These are phyloP conservation scores for Ceratobasidium sp. DNA, from an alignment of 1,284 basidiomycete genomes.

Conservation along the genomic window DNA sequence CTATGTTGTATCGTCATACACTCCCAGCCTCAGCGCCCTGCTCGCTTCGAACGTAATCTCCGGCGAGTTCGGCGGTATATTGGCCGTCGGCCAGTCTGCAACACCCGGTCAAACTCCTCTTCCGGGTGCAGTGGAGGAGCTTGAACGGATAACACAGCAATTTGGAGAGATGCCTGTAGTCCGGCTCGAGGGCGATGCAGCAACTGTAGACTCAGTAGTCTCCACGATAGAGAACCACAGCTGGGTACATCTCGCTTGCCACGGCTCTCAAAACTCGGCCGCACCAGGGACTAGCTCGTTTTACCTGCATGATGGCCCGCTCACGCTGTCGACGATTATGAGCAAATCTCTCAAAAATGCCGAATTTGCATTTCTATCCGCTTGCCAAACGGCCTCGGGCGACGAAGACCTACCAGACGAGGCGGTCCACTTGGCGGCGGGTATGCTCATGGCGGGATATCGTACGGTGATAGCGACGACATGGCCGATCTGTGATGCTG, in stretches of 20 bases:
- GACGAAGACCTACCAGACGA: constrained; percentile 26
- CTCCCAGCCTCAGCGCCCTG: constrained; percentile 11
- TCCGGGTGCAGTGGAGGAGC: constrained; percentile 18
- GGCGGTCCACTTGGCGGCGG: constrained; percentile 32
- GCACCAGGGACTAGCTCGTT: constrained; percentile 19
- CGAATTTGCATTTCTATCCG: constrained; percentile 41
- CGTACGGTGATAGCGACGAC: constrained; percentile 37
- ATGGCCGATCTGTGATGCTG: constrained; percentile 30
- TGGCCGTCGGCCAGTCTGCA: constrained; percentile 26
- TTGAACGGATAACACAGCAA: background rate
- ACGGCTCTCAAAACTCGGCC: constrained; percentile 20
- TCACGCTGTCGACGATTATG: constrained; percentile 26
- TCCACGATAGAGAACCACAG: constrained; percentile 8
- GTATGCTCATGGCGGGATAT: constrained; percentile 39
- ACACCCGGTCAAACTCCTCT: constrained; percentile 4
- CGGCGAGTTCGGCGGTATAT: background rate
- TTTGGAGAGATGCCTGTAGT: too few relatives aligned
- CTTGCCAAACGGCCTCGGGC: constrained; percentile 39
- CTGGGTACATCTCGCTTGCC: constrained; percentile 44
- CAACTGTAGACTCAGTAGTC: constrained; percentile 7
- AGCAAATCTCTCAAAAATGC: background rate
- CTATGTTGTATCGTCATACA: constrained; percentile 29
- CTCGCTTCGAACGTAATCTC: background rate
- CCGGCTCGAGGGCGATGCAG: background rate
- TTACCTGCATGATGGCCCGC: constrained; percentile 29